Base-by-base conservation (phyloP, 805 yeast genomes). In the Yamadazyma phyllophila region DNA sequence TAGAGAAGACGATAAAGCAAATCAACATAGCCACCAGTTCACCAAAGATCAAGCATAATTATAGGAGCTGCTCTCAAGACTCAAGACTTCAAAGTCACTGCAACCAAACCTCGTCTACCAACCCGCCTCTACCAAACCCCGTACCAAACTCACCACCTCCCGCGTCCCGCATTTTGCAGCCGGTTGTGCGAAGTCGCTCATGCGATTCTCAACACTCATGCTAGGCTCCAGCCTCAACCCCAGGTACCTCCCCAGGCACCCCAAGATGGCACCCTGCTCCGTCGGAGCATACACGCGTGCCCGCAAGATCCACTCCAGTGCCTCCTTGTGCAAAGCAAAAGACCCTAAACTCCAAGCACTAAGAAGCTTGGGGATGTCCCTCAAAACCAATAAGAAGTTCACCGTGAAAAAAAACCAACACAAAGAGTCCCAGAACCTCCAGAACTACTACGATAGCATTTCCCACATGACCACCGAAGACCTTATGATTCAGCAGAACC, bases 391-490 rank as follows among this genome's bases (percentile, higher is more conserved):
- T 48, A 30, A 36, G 48, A 50, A 39, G 45, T 32, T 2, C 35
- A 5, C 20, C 27, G 5, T 15, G 26, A 6, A 39, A 35, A 26
- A 39, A 4, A 39, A 45, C 10, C 33, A 30, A 27, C 24, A 39
- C 13, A 38, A 40, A 3, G 46, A 43, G 13, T 40, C 43, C 20
- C 32, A 45, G 16, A 32, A 13, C 11, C 32, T 51, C 2, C 50
- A 51, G 33, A 44, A 48, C 24, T 51, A 56, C 17, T 67, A 63
- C 40, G 66, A 61, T 15, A 59, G 58, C 32, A 52, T 66, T 11
- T 63, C 67, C 9, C 64, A 59, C 49, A 69, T 69, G 74, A 56
- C 70, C 13, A 57, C 59, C n/a, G 66, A 67, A 16, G 74, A 70
- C 46, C 51, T 70, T 26, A 48, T 51, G 39, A 59, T 69, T 17